Base-by-base conservation (phyloP, 1,284 basidiomycete genomes). In the Sporisorium scitamineum region DNA sequence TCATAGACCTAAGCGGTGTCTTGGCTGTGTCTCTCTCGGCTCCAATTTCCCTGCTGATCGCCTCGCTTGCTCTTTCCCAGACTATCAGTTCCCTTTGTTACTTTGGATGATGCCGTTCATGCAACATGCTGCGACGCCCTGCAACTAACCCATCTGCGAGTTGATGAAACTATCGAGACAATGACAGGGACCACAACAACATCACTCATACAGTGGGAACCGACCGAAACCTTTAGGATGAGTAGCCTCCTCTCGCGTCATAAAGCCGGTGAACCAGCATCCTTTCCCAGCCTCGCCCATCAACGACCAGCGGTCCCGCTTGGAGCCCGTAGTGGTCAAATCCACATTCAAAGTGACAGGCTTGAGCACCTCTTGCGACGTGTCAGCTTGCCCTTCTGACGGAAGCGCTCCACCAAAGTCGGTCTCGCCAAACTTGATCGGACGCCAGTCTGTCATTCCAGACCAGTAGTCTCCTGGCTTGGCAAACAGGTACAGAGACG, bases 381-480 rank as follows among this genome's bases (percentile, higher is more conserved):
- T 8, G 1, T 45, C 42, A 10, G 22, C 11, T n/a, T 3, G 13
- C 10, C 22, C 42, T 11, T 26, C 22, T 4, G 22, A 11, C 22
- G 14, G 42, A 4, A 45, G 22, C 22, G 42, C 42, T 26, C 22
- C 42, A 26, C 42, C 24, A 26, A 45, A 45, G 42, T 45, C 42
- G 42, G 14, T 24, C 2, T 22, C 42, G 13, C 42, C 42, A 22
- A 22, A 45, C 24, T 45, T 45, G n/a, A 45, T 45, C 9, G 42
- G 42, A 9, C 42, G 42, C 42, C 42, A 45, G 24, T 45, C 42
- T 24, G 42, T 45, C 42, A 45, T 45, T 10, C 42, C 42, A 22
- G 42, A 45, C 42, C 42, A 45, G 42, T 45, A 45, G 22, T 45
- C 42, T 5, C 42, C 42, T 14, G 42, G 42, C 42, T 45, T 45